Evolutionary conservation across 176 grass and related monocot genomes (phyloP).

Genomic region (Cocos nucifera): DNA sequence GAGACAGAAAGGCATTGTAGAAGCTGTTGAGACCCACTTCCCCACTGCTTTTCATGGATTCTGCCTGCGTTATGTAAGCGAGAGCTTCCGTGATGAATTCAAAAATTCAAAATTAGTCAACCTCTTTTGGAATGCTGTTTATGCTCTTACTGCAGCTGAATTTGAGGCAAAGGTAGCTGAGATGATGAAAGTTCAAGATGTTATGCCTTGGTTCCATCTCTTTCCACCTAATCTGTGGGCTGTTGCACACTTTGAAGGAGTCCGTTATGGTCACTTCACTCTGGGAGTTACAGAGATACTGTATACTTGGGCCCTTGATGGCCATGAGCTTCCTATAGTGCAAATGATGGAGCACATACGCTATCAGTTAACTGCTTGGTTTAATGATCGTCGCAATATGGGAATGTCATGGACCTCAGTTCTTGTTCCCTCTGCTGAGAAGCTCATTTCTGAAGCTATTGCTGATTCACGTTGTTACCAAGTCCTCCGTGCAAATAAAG

Average conservation of each 20-base stretch:
- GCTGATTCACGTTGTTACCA: neutral
- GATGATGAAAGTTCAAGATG: neutral
- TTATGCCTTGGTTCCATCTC: neutral
- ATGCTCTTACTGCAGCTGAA: slow-evolving; percentile 29
- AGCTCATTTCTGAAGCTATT: neutral
- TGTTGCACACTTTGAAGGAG: neutral
- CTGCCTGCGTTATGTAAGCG: neutral
- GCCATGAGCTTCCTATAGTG: slow-evolving; percentile 1
- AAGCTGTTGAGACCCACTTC: neutral
- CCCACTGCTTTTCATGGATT: neutral
- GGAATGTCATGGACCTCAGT: slow-evolving; percentile 7
- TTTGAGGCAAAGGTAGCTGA: neutral
- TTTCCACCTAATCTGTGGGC: neutral
- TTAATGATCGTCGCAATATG: neutral
- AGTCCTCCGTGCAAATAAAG: neutral
- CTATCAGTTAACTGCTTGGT: neutral
- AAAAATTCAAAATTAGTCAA: slow-evolving; percentile 1
- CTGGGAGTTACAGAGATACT: neutral
- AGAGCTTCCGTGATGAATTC: neutral
- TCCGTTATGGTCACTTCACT: neutral
- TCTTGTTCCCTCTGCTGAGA: slow-evolving; percentile 5
- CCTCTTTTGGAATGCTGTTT: slow-evolving; percentile 1
- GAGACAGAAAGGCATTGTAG: slow-evolving; percentile 22
- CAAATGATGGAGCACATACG: neutral
- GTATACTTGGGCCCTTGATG: neutral